These are phyloP conservation scores for Trametes sanguinea DNA, from an alignment of 768 basidiomycete genomes.

Conservation along the genomic window DNA sequence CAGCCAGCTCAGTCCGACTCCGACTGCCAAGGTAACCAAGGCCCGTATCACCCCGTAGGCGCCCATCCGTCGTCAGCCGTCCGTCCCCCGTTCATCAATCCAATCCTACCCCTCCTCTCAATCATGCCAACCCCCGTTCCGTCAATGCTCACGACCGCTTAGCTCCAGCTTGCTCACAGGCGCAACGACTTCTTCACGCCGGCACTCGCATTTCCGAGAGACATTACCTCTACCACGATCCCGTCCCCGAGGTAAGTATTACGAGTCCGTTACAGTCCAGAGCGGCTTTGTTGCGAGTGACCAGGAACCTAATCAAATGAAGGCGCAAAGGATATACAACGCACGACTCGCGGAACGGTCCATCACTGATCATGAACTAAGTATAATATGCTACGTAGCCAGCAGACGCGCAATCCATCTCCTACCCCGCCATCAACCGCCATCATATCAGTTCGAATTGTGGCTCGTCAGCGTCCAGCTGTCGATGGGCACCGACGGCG, in stretches of 20 bases:
- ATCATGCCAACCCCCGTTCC: not conserved
- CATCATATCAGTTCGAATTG: conserved; percentile 39
- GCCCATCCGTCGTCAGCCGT: conserved; percentile 14
- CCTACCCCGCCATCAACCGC: not conserved
- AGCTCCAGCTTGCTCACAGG: no score
- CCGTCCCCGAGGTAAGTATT: no score
- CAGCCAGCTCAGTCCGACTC: not conserved
- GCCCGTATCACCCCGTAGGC: conserved; percentile 15
- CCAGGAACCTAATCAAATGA: not conserved
- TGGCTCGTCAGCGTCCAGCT: conserved; percentile 83
- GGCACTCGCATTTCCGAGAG: no score
- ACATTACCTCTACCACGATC: no score
- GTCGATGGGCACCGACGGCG: conserved; percentile 67
- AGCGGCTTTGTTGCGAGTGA: no score
- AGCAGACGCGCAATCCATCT: not conserved
- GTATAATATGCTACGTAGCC: no score
- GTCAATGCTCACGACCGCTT: no score
- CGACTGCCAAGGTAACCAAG: conserved; percentile 20
- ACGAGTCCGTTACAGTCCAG: no score
- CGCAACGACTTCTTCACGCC: no score
- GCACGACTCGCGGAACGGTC: conserved; percentile 14
- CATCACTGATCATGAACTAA: conserved; percentile 13
- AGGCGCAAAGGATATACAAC: conserved; percentile 12
- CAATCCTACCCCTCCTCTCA: not conserved
- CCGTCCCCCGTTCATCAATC: not conserved